Conservation (phyloP, 2,329 filamentous ascomycete species). For the Chrysoporthe puriensis region DNA sequence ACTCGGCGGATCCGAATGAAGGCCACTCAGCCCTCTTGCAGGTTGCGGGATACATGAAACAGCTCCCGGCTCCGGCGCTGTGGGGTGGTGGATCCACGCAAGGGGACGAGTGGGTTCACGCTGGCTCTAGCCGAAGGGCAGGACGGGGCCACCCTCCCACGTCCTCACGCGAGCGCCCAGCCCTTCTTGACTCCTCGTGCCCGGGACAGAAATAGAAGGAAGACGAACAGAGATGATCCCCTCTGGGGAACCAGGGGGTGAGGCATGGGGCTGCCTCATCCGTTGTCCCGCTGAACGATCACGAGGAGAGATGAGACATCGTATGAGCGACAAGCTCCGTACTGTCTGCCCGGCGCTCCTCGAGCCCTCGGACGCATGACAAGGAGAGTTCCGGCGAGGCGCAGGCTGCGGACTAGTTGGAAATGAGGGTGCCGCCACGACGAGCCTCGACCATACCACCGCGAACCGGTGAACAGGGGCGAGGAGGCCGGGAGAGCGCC, state of each 20-base stretch:
- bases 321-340: too few relatives aligned
- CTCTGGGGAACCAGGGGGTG: background rate
- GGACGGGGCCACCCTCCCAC: background rate
- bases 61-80: background rate
- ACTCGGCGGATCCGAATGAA: slow-evolving; percentile 3
- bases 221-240: background rate
- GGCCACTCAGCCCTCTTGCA: background rate
- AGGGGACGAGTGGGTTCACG: background rate
- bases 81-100: slow-evolving; percentile 5
- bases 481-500: too few relatives aligned
- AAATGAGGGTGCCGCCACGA: background rate
- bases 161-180: background rate
- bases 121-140: background rate
- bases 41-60: slow-evolving; percentile 7
- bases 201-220: background rate
- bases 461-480: too few relatives aligned
- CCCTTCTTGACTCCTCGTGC: background rate
- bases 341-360: too few relatives aligned
- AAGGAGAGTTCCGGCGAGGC: background rate
- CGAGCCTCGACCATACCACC: background rate
- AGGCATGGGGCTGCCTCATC: background rate
- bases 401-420: background rate
- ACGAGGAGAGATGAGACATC: too few relatives aligned
- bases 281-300: too few relatives aligned
- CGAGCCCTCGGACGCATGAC: too few relatives aligned